Evolutionary conservation across 2,329 filamentous ascomycete species (phyloP), one percentile per base, ranked within the genome.

Genomic region (Ceratocystis huliohia): DNA sequence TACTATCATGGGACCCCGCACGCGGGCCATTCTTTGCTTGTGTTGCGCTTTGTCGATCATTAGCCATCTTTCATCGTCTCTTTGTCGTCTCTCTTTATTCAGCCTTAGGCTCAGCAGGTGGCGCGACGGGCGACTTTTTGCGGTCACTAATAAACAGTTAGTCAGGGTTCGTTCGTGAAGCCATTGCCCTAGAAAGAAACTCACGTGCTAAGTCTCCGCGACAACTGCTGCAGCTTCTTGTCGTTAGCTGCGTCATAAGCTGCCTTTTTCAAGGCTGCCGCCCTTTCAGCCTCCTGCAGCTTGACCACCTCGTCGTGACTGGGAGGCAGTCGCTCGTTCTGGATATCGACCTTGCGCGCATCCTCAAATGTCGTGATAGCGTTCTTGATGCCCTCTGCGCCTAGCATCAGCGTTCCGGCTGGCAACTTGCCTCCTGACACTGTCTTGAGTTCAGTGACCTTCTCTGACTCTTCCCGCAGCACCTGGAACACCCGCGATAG

Each of bases 401-500:
- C 94, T 65, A 97, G 84, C 94, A 99, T 97, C 69, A 99, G 86
- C 5, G 94, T 99, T 67, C 94, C 94, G 5, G 92, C 91, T 1
- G 94, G 94, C 69, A 99, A 82, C 73, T 92, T 86, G 68, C 94
- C 94, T 70, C 94, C 94, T 69, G 91, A 88, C 57, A 92, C 93
- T 59, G 93, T 97, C 84, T 99, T 99, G 76, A 99, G 85, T 77
- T 99, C 94, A 48, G 93, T 96, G 66, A 99, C 92, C 72, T 88
- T 86, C 80, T 99, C 94, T 1, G 92, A 96, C 77, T 99, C 94
- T 78, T 99, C 94, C 73, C 94, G 91, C 72, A 99, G 78, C 63
- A 99, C 94, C 76, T 99, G 94, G 87, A 99, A 99, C 69, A 99
- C 94, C 72, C 94, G 89, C 46, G 94, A 97, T 70, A 99, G 82